phyloP scores from a whole-genome alignment of 2,329 filamentous ascomycete genomes.

The Penicillium glabrum region DNA sequence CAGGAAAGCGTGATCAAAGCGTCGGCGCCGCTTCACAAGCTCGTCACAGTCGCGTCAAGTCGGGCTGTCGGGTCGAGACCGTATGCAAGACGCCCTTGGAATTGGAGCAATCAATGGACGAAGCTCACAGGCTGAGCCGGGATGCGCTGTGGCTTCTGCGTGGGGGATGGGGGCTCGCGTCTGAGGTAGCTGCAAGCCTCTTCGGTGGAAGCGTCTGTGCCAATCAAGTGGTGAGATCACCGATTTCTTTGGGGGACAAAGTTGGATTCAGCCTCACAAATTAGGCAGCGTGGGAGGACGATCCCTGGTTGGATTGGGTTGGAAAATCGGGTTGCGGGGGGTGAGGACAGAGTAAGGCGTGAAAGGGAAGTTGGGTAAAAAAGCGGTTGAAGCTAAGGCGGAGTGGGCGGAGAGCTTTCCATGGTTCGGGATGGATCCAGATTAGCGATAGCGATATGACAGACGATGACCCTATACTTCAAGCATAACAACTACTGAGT shows the following conservation, averaged over 20 bases:
- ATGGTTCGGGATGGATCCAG: conserved; percentile 32
- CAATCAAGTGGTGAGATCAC: conserved; percentile 13
- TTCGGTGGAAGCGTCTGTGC: conserved; percentile 8
- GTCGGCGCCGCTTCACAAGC: conserved; percentile 4
- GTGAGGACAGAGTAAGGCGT: conserved; percentile 1
- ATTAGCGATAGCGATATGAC: background rate
- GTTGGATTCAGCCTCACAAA: conserved; percentile 38
- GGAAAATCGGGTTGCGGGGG: conserved; percentile 3
- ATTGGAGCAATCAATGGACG: conserved; percentile 11
- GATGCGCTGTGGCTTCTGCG: conserved; percentile 7
- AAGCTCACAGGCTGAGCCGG: conserved; percentile 19
- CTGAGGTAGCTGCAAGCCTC: conserved; percentile 13
- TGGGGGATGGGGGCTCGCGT: conserved; percentile 13
- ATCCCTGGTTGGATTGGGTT: conserved; percentile 6
- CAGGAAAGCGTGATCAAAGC: conserved; percentile 16
- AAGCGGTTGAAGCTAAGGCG: conserved; percentile 17
- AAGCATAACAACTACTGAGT: no score
- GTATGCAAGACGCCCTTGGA: conserved; percentile 15
- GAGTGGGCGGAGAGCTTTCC: conserved; percentile 21
- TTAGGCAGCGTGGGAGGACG: conserved; percentile 32
- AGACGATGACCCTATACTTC: background rate
- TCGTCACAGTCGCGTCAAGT: conserved; percentile 11
- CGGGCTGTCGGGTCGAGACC: conserved; percentile 23
- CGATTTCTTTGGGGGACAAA: background rate
- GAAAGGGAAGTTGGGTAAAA: conserved; percentile 1